Evolutionary conservation across 2,329 filamentous ascomycete species (phyloP).

Genomic region (Orbilia javanica): DNA sequence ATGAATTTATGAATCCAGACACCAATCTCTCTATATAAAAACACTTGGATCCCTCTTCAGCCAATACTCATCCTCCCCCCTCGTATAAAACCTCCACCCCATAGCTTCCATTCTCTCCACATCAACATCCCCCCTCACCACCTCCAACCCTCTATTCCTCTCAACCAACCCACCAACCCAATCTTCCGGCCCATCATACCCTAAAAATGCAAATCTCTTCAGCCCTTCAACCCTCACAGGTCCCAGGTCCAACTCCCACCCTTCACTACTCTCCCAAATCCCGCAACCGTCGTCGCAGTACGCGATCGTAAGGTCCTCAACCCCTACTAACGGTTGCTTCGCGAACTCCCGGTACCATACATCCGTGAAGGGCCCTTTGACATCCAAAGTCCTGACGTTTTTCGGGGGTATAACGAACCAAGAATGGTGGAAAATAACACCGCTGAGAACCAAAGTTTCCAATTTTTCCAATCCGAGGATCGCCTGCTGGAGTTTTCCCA

Average conservation of each 20-base stretch:
- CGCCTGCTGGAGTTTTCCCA: neutral
- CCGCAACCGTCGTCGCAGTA: neutral
- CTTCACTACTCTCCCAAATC: neutral
- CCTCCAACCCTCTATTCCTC: conserved; percentile 1
- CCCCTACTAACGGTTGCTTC: neutral
- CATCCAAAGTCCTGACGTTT: neutral
- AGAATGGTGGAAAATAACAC: conserved; percentile 13
- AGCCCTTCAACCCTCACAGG: neutral
- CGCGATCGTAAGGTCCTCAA: conserved; percentile 13
- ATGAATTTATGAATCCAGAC: too few relatives aligned
- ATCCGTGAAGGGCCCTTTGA: neutral
- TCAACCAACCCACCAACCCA: conserved; percentile 3
- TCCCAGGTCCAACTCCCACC: neutral
- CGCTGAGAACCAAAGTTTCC: neutral
- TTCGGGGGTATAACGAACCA: conserved; percentile 4
- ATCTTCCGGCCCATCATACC: neutral
- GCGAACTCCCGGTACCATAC: conserved; percentile 14
- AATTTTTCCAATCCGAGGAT: neutral
- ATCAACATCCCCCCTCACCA: conserved; percentile 8
- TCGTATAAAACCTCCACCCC: neutral
- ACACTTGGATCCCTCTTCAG: neutral
- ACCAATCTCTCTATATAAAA: too few relatives aligned
- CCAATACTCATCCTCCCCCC: conserved; percentile 12
- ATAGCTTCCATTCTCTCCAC: neutral
- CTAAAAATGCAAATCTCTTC: neutral